These are phyloP conservation scores for Zygoascus hellenicus DNA, from an alignment of 1,139 yeast genomes.

Conservation along the genomic window DNA sequence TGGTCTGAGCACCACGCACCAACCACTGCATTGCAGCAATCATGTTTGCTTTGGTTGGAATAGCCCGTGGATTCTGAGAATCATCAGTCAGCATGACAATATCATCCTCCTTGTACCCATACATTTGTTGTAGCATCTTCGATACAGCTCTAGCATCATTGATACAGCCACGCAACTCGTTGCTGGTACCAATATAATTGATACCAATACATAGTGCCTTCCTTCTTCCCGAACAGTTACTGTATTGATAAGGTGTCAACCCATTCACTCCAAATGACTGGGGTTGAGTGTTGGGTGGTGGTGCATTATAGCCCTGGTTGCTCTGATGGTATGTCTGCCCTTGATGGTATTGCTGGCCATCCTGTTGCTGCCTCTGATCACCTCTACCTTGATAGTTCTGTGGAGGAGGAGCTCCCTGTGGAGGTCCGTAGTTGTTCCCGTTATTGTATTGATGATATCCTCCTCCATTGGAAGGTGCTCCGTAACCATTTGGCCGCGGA, in stretches of 20 bases:
- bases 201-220: conserved; percentile 85
- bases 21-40: conserved; percentile 89
- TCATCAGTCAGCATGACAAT: conserved; percentile 84
- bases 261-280: conserved; percentile 36
- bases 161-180: conserved; percentile 77
- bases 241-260: conserved; percentile 51
- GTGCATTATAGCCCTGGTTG: conserved; percentile 16
- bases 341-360: conserved; percentile 1
- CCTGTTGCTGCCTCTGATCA: conserved; percentile 8
- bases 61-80: conserved; percentile 51
- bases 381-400: conserved; percentile 17
- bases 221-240: conserved; percentile 66
- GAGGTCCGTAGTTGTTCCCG: conserved; percentile 25
- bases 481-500: conserved; percentile 2
- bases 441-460: conserved; percentile 25
- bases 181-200: conserved; percentile 72
- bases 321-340: conserved; percentile 13
- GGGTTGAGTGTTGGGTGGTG: conserved; percentile 33
- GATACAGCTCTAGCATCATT: conserved; percentile 45
- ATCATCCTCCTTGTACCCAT: conserved; percentile 70
- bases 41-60: conserved; percentile 76
- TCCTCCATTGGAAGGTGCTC: conserved; percentile 3
- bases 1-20: conserved; percentile 75
- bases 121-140: conserved; percentile 38
- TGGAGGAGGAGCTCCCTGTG: conserved; percentile 32